Base-by-base conservation (phyloP, 1,284 basidiomycete species). In the Ceratobasidium sp. region DNA sequence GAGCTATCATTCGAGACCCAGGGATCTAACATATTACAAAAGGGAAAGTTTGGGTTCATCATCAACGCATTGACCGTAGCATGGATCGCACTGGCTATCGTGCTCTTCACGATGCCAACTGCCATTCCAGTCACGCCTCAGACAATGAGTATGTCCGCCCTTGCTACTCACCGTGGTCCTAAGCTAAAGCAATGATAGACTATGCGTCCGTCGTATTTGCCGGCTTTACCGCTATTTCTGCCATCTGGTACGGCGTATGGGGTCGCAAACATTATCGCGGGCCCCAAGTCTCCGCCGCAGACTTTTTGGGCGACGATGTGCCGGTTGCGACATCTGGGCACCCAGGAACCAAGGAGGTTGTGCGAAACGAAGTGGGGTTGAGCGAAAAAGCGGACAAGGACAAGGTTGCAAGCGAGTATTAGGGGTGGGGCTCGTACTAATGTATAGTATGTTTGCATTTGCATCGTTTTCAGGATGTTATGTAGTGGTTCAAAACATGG, bases 71-170 rank as follows among this genome's bases (percentile, higher is more conserved):
- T 81, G 55, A 79, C 80, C 1, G 76, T 81, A 31, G 71, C 76
- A 1, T 82, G 80, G 81, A 80, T 81, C 72, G 50, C 78, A 1
- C 77, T 82, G 67, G 78, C 79, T 50, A 79, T 80, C 42, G 75
- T 80, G 57, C 74, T 81, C 31, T 81, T 82, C 75, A 80, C 78
- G 70, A 80, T 80, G 78, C 81, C 81, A 1, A 80, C 78, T 1
- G 78, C 79, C 5, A 76, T 79, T 29, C 76, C 77, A 10, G 75
- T 80, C 32, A 78, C 77, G 6, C 70, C 79, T 0, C 58, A 70
- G 10, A 79, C 76, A 12, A 82, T 82, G 80, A 83, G 78, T 69
- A 77, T 73, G 70, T 74, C 72, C 2, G n/a, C n/a, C 31, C 13
- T 13, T 42, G n/a, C 38, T 49, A n/a, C 42, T 10, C 49, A 15